Evolutionary conservation across 2,329 filamentous ascomycete species (phyloP), one percentile per base, ranked within the genome.

Genomic region (Alternaria brassicicola): DNA sequence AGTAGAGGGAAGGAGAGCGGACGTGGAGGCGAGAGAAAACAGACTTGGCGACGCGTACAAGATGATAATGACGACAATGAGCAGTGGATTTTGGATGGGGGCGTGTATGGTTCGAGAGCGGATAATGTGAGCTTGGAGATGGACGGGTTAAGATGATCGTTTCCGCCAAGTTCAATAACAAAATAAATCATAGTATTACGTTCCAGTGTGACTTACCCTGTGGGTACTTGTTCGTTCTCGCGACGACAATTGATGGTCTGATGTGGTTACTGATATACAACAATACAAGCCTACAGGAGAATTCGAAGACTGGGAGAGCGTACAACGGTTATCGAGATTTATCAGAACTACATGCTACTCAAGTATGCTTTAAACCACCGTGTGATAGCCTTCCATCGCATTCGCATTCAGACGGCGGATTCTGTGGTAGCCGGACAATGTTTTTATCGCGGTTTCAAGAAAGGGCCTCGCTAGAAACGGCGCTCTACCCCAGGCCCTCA

Each of bases 11-110:
- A 78, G 52, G 78, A 72, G 12, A 76, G 71, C 39, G 78, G 74
- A 51, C 55, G 65, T 42, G 78, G 74, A 49, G 55, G 66, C 26
- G 78, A 78, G 57, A 76, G 72, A 62, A 76, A 70, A 58, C 78
- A 73, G 36, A 75, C 75, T 4, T 84, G 82, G 82, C 73, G 82
- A 43, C 76, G 81, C 38, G 82, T 84, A 4, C 82, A 84, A 62
- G 82, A 84, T 67, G 82, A 84, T 60, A 78, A 79, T 13, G 80
- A 84, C 52, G 82, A 84, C 62, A 84, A 84, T 55, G 82, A 84
- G 70, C 77, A 78, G 57, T 83, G 81, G 81, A 84, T 84, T 31
- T 59, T 84, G 19, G 81, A 84, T 71, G 82, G 82, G 1, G 82
- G 82, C 17, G 73, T 80, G 1, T 82, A 82, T 65, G 82, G 81